Evolutionary conservation across 2,329 filamentous ascomycete genomes (phyloP), one percentile per base, ranked within the genome.

Genomic region (Talaromyces atroroseus): DNA sequence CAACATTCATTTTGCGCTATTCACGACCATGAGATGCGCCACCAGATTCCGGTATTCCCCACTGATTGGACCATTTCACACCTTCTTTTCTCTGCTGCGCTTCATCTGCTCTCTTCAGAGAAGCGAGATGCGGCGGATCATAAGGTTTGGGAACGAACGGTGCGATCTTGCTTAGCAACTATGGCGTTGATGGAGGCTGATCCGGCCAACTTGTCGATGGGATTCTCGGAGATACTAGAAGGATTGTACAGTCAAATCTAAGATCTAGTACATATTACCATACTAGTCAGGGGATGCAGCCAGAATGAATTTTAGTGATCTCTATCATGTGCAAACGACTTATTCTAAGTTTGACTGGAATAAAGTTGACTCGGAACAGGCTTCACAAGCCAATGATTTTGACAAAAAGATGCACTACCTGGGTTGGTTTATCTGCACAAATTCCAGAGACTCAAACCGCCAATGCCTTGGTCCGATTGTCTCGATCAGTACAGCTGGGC

Each of bases 61-160:
- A 50, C 16, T 36, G 48, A 50, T 38, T 50, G 48, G 48, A 50
- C 48, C 48, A 50, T 38, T 50, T 50, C 48, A 38, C 48, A 50
- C 48, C 48, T 50, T 50, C 48, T 50, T 38, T 50, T 50, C 48
- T 50, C 48, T 50, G 48, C 48, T 23, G 48, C 48, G 29, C 48
- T 50, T 50, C 29, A 50, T 38, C 48, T 50, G n/a, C 18, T 50
- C 38, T 50, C 24, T 50, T 50, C 48, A 21, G 48, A 38, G 29
- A 50, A 50, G 48, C 48, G 29, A 38, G 48, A 32, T 36, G 26
- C 11, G 26, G 8, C 47, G 47, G 47, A 38, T 18, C 32, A 20
- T 14, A 50, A 50, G 38, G 18, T 12, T 50, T 32, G 48, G 48
- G 18, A 50, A 50, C 48, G 48, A 50, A 50, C 48, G n/a, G 26